Evolutionary conservation across 2,329 filamentous ascomycete species (phyloP), one percentile per base, ranked within the genome.

Genomic region (Apiospora hydei): DNA sequence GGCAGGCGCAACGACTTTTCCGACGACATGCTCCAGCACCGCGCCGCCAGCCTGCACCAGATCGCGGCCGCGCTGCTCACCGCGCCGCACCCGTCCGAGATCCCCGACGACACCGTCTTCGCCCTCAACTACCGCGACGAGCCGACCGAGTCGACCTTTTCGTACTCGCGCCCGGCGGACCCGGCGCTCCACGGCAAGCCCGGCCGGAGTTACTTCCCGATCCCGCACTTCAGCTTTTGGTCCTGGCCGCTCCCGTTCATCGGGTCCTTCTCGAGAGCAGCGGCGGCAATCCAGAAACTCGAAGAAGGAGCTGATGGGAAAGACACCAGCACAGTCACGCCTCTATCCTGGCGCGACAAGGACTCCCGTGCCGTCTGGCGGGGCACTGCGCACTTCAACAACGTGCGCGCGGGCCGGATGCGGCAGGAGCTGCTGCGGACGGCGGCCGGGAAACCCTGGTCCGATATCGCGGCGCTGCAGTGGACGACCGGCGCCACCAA

Each of bases 221-320:
- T 89, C 81, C 88, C 87, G 71, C 88, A 87, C 81, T 91, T 88
- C 82, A 83, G 83, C 76, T 88, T 85, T 81, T 89, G 85, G 85
- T 83, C 85, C 7, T 89, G 87, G 87, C 81, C 84, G 30, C 82
- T 87, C 66, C 85, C 84, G 70, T 86, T 86, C 81, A 87, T 85
- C 77, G 83, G 82, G 7, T 85, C 85, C 8, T 76, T 87, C 18
- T 74, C 80, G 14, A 79, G 82, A 68, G 86, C 84, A 0, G 77
- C 84, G 0, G 46, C 64, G 0, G 81, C 81, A 69, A 85, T 87
- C 70, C 47, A 78, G 4, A 24, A 18, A 0, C 75, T 88, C 66
- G 86, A 88, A 72, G 66, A 64, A 1, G 57, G 57, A 8, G n/a
- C n/a, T n/a, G n/a, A n/a, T n/a, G n/a, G n/a, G n/a, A n/a, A n/a